These are phyloP conservation scores for Phalaenopsis aphrodite DNA, from an alignment of 106 monocot genomes.

Conservation along the genomic window DNA sequence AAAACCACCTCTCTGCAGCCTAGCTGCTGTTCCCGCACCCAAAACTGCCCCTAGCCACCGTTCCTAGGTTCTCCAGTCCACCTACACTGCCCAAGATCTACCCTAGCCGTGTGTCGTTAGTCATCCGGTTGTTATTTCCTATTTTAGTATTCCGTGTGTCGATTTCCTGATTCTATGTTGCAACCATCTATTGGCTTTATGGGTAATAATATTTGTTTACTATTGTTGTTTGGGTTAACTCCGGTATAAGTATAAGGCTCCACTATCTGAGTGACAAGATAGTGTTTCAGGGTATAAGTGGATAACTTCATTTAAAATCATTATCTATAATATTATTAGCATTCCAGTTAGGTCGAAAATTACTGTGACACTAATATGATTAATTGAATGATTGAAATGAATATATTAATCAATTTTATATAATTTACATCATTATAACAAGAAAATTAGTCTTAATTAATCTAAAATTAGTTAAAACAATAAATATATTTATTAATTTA, in stretches of 20 bases:
- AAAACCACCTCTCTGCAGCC: too few species aligned
- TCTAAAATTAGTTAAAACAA: neutral
- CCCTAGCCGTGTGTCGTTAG: too few species aligned
- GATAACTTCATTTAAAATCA: neutral
- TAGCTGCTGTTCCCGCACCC: too few species aligned
- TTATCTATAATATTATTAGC: neutral
- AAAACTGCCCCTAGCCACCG: too few species aligned
- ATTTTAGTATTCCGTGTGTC: too few species aligned
- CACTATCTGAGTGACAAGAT: neutral
- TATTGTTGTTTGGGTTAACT: too few species aligned
- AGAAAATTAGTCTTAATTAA: neutral
- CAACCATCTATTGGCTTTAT: too few species aligned
- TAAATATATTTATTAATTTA: neutral
- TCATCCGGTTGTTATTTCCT: too few species aligned
- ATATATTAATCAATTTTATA: neutral
- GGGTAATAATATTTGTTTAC: too few species aligned
- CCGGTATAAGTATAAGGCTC: neutral
- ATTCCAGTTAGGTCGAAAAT: neutral
- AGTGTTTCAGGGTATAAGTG: neutral
- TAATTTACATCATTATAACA: neutral
- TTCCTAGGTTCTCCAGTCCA: too few species aligned
- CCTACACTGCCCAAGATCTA: too few species aligned
- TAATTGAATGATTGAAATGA: neutral
- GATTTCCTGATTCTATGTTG: too few species aligned
- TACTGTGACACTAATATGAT: neutral